Percentiles rank a stretch among this genome's conserved stretches.
Evolutionary conservation across 2,329 filamentous ascomycete species (phyloP).

Genomic region (Sclerotinia minor): DNA sequence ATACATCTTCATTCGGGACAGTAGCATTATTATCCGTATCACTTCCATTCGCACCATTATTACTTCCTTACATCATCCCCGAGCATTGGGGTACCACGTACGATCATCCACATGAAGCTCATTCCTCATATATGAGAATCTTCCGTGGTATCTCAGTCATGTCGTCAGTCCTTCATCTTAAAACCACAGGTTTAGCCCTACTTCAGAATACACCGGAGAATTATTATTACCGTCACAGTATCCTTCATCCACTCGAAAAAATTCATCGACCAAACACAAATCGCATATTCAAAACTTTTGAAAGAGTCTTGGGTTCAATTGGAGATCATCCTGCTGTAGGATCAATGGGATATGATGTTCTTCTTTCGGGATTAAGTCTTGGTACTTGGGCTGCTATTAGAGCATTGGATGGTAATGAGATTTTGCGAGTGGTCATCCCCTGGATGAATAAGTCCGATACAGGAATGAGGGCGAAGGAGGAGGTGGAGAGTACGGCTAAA

Average conservation of each 20-base stretch:
- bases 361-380: slow-evolving; percentile 55
- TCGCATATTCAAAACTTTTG: slow-evolving; percentile 48
- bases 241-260: slow-evolving; percentile 49
- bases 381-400: slow-evolving; percentile 59
- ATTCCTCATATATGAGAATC: slow-evolving; percentile 47
- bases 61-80: slow-evolving; percentile 51
- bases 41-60: slow-evolving; percentile 49
- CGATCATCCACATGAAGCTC: slow-evolving; percentile 44
- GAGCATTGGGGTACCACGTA: slow-evolving; percentile 51
- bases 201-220: slow-evolving; percentile 50
- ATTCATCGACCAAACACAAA: slow-evolving; percentile 49
- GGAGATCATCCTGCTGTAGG: slow-evolving; percentile 59
- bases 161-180: slow-evolving; percentile 49
- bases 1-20: slow-evolving; percentile 46
- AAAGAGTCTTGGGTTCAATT: slow-evolving; percentile 51
- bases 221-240: slow-evolving; percentile 52
- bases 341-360: slow-evolving; percentile 58
- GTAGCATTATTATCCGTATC: slow-evolving; percentile 42
- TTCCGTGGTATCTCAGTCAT: slow-evolving; percentile 51
- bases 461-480: slow-evolving; percentile 2
- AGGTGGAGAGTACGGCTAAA: neutral
- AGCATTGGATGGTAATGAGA: slow-evolving; percentile 51
- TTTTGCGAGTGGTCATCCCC: slow-evolving; percentile 47
- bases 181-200: slow-evolving; percentile 48
- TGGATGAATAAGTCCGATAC: slow-evolving; percentile 31